phyloP scores from a whole-genome alignment of 208 protist species.

The Histomonas meleagridis region DNA sequence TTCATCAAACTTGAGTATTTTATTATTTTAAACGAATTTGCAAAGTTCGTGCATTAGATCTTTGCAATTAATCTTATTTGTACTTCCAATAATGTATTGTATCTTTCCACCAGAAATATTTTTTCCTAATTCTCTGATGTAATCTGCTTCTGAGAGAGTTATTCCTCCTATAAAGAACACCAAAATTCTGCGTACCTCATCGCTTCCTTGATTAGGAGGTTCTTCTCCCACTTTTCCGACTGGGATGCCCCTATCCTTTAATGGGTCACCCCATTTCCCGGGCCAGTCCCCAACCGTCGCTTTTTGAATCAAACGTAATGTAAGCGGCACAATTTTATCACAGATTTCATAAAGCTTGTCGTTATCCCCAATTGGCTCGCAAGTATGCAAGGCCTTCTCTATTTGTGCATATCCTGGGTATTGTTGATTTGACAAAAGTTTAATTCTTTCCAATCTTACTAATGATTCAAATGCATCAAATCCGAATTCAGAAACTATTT shows the following conservation, averaged over 20 bases:
- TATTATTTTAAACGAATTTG: too few species aligned
- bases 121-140: not conserved
- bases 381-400: not conserved
- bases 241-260: not conserved
- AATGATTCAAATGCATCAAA: not conserved
- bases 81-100: not conserved
- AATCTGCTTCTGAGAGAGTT: not conserved
- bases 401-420: not conserved
- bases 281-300: not conserved
- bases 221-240: not conserved
- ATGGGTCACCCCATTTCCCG: not conserved
- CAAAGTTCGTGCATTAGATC: too few species aligned
- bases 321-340: not conserved
- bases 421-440: not conserved
- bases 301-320: not conserved
- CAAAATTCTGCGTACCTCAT: not conserved
- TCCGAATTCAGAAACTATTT: not conserved
- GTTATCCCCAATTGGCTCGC: not conserved
- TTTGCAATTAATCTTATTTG: not conserved
- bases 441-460: not conserved
- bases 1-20: too few species aligned
- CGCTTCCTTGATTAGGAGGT: not conserved
- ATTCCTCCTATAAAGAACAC: constrained; percentile 16
- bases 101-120: not conserved
- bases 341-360: not conserved